phyloP scores from a whole-genome alignment of 148 eudicot species.

The Rhododendron griersonianum region DNA sequence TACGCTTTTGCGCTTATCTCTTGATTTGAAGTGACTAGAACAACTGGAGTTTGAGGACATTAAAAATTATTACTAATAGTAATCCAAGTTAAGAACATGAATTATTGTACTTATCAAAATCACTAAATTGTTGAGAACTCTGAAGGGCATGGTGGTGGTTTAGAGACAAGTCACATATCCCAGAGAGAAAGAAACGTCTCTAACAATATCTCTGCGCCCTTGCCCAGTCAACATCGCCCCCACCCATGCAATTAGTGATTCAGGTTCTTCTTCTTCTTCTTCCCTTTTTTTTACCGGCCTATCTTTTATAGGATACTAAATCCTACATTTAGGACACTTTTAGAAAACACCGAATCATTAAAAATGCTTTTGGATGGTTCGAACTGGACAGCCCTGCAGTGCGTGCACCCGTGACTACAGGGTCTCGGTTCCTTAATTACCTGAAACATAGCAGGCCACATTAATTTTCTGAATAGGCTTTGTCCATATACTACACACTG shows the following conservation, averaged over 20 bases:
- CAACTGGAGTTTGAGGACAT: too few species aligned
- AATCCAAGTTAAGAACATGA: conserved; percentile 12
- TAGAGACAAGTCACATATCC: conserved; percentile 45
- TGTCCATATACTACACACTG: conserved; percentile 1
- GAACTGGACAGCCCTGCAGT: too few species aligned
- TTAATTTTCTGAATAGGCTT: not conserved
- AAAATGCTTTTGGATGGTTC: too few species aligned
- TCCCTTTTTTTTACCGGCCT: too few species aligned
- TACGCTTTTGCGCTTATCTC: too few species aligned
- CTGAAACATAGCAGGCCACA: not conserved
- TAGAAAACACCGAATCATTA: too few species aligned
- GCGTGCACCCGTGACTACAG: too few species aligned
- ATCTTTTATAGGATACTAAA: too few species aligned
- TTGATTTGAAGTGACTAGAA: too few species aligned
- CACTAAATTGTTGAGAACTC: conserved; percentile 1
- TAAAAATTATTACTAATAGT: not conserved
- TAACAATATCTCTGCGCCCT: conserved; percentile 26
- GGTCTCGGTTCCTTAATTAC: too few species aligned
- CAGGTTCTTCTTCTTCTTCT: too few species aligned
- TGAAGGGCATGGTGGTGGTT: conserved; percentile 24
- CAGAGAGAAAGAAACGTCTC: conserved; percentile 20
- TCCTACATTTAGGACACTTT: too few species aligned
- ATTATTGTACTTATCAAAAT: not conserved
- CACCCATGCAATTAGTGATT: conserved; percentile 1
- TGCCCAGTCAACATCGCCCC: conserved; percentile 24